These are phyloP conservation scores for Aspergillus transmontanensis DNA, from an alignment of 2,329 filamentous ascomycete species.

Conservation along the genomic window DNA sequence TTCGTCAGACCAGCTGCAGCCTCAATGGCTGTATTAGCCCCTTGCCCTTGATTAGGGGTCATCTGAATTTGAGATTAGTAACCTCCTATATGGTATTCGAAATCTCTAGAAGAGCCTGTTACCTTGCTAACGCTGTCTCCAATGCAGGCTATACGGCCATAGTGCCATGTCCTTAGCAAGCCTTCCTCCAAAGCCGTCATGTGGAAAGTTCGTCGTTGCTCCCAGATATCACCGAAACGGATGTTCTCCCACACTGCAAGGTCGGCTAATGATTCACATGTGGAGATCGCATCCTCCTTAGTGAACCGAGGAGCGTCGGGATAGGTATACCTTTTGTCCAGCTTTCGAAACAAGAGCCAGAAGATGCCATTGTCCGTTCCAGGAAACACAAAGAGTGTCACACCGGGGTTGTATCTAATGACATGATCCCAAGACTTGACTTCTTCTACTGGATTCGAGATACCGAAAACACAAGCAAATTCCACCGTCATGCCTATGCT, in stretches of 20 bases:
- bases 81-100: no score
- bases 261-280: slow-evolving; percentile 12
- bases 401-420: slow-evolving; percentile 19
- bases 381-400: slow-evolving; percentile 15
- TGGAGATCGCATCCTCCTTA: slow-evolving; percentile 19
- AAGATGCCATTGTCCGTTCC: slow-evolving; percentile 26
- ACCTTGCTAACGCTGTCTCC: slow-evolving; percentile 35
- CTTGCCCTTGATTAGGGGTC: slow-evolving; percentile 42
- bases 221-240: slow-evolving; percentile 28
- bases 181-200: slow-evolving; percentile 31
- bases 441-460: slow-evolving; percentile 22
- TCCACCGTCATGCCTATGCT: slow-evolving; percentile 23
- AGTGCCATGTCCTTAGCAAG: slow-evolving; percentile 27
- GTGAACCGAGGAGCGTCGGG: slow-evolving; percentile 27
- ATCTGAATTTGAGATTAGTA: slow-evolving; percentile 23
- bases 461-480: slow-evolving; percentile 35
- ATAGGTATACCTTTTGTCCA: slow-evolving; percentile 24
- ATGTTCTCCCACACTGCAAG: slow-evolving; percentile 20
- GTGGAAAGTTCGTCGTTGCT: slow-evolving; percentile 13
- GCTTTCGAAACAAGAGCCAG: slow-evolving; percentile 32
- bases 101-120: neutral
- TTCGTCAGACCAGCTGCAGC: slow-evolving; percentile 40
- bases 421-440: slow-evolving; percentile 22
- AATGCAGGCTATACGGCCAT: slow-evolving; percentile 25
- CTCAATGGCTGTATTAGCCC: slow-evolving; percentile 47